Base-by-base conservation (phyloP, 139 green algal species). In the Coccomyxa sp. region DNA sequence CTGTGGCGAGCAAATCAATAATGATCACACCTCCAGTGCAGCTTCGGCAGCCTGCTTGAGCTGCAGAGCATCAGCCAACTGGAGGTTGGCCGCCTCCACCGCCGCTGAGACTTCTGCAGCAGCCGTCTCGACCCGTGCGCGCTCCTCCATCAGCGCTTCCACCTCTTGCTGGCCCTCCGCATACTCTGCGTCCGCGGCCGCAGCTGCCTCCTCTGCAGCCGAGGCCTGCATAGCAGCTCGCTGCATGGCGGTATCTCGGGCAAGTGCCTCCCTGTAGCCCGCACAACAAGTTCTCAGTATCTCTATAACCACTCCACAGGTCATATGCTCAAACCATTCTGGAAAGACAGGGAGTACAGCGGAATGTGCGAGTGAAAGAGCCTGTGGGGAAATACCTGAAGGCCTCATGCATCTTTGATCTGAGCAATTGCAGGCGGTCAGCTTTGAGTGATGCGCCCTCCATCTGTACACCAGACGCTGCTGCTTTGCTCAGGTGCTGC, bases 11-110 rank as follows among this genome's bases (percentile, higher is more conserved):
- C 38, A 51, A 51, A 51, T 51, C 38, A 51, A 3, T 11, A 51
- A 3, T 51, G 3, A 11, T 51, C 38, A 51, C 38, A 63, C 60
- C 25, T 32, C 59, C 30, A 82, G n/a, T 27, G 71, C 79, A 60
- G 58, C 80, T 38, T 83, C 30, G n/a, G 80, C 80, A 67, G 60
- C 76, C 67, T 67, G 66, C 32, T 83, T 79, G 31, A 79, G 66
- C 21, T 25, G 23, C n/a, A 18, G 23, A 30, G 71, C 71, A 45
- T 30, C 71, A 31, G 71, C 71, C 71, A 77, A n/a, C 27, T 25
- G 14, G 10, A 31, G 10, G 23, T 45, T 30, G 10, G 23, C 21
- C 14, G 16, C 71, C 27, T 77, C 71, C 27, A 77, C 71, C 21
- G 28, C 23, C 71, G 17, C 23, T 15, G 25, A 38, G 0, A n/a